Conservation (phyloP, 1,139 yeast species). For the Diutina siamensis region DNA sequence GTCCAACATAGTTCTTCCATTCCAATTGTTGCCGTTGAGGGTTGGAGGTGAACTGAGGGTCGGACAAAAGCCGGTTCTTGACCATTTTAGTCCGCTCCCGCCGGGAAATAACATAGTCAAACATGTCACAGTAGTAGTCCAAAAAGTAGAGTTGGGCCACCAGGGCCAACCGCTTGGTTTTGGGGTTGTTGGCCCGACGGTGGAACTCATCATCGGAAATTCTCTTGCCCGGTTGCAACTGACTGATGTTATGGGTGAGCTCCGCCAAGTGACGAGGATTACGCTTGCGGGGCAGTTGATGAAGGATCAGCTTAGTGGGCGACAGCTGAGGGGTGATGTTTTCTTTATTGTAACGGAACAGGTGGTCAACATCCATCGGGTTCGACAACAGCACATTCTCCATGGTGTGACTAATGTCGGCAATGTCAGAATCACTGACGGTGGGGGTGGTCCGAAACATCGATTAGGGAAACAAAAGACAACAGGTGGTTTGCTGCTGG, state of each 20-base stretch:
- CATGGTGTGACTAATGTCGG: constrained; percentile 32
- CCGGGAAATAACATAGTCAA: constrained; percentile 83
- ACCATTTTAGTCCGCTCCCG: constrained; percentile 69
- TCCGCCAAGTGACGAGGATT: constrained; percentile 10
- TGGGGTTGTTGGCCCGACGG: constrained; percentile 54
- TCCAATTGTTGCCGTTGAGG: constrained; percentile 47
- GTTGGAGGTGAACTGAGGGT: constrained; percentile 26
- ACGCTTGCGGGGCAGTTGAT: constrained; percentile 18
- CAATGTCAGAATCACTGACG: constrained; percentile 1
- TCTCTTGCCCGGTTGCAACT: constrained; percentile 20
- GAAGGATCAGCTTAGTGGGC: constrained; percentile 31
- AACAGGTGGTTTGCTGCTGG: neutral
- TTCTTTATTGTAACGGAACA: constrained; percentile 28
- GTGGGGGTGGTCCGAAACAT: constrained; percentile 1
- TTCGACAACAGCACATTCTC: constrained; percentile 32
- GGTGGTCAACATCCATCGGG: constrained; percentile 31
- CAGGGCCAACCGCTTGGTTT: constrained; percentile 77
- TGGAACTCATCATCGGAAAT: constrained; percentile 35
- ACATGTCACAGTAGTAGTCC: constrained; percentile 92
- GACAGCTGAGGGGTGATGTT: constrained; percentile 33
- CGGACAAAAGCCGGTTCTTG: constrained; percentile 38
- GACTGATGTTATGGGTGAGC: constrained; percentile 24
- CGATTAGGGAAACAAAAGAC: neutral
- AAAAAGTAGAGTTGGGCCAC: constrained; percentile 77
- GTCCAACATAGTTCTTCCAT: constrained; percentile 72